Evolutionary conservation across 257 asterid genomes (phyloP).

Genomic region (Coffea eugenioides): DNA sequence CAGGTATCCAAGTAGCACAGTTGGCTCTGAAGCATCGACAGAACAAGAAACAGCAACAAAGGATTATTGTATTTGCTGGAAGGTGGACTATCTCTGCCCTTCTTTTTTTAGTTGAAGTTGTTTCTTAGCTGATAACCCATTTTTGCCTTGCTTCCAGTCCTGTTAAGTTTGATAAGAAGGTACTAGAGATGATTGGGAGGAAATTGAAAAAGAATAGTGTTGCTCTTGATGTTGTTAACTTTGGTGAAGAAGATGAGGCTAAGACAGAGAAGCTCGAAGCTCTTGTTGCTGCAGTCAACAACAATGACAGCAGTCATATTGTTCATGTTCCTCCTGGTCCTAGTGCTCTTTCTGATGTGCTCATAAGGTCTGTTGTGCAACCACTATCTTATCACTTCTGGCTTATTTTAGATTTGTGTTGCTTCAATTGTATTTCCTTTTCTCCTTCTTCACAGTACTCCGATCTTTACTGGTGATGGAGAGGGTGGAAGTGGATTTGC

Average conservation of each 20-base stretch:
- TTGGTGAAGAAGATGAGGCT: constrained; percentile 94
- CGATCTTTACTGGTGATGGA: constrained; percentile 95
- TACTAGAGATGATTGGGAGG: constrained; percentile 83
- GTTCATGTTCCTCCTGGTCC: constrained; percentile 96
- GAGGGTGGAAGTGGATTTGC: constrained; percentile 94
- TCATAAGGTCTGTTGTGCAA: constrained; percentile 59
- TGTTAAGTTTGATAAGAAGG: constrained; percentile 88
- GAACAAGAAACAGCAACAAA: constrained; percentile 95
- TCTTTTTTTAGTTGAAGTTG: background rate
- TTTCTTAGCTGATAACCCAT: background rate
- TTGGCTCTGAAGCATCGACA: constrained; percentile 98
- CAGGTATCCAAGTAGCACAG: constrained; percentile 98
- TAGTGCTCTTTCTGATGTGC: constrained; percentile 91
- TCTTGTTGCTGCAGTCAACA: constrained; percentile 84
- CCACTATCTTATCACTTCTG: constrained; percentile 9
- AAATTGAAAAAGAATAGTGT: constrained; percentile 95
- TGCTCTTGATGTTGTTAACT: constrained; percentile 93
- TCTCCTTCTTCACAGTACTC: constrained; percentile 54
- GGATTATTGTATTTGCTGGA: constrained; percentile 95
- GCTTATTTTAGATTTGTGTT: background rate
- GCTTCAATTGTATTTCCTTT: background rate
- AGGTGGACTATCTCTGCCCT: constrained; percentile 42
- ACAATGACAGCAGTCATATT: constrained; percentile 90
- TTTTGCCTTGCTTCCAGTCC: constrained; percentile 55
- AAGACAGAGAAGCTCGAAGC: constrained; percentile 92